phyloP scores from a whole-genome alignment of 768 basidiomycete genomes.

The Pleurotus giganteus region DNA sequence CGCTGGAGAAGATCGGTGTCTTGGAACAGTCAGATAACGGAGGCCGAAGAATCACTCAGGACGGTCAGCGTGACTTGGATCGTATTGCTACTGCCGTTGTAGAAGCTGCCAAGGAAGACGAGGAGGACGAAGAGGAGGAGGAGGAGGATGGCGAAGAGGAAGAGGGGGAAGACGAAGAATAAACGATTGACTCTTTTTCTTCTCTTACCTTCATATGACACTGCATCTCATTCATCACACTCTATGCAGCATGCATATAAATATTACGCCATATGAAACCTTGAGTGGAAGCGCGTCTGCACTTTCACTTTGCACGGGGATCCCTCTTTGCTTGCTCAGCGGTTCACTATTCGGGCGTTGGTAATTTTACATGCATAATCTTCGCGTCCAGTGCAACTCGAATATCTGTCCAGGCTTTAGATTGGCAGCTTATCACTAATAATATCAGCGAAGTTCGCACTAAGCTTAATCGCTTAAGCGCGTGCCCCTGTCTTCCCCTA shows the following conservation, averaged over 20 bases:
- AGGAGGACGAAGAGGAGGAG: constrained; percentile 73
- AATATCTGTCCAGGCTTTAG: too few species aligned
- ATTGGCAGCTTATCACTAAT: too few species aligned
- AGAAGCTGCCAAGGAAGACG: constrained; percentile 72
- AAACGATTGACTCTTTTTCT: background rate
- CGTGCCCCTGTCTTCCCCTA: too few species aligned
- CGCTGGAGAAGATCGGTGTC: constrained; percentile 98
- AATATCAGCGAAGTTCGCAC: too few species aligned
- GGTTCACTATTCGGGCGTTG: too few species aligned
- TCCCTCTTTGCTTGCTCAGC: too few species aligned
- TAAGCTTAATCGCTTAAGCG: too few species aligned
- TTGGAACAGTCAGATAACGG: constrained; percentile 92
- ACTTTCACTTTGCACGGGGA: too few species aligned
- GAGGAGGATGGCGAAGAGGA: constrained; percentile 64
- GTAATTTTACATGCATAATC: too few species aligned
- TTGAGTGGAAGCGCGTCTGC: background rate
- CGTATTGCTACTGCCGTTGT: constrained; percentile 90
- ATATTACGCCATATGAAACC: background rate
- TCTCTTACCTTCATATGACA: constrained; percentile 1
- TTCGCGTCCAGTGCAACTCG: too few species aligned
- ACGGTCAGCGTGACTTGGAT: constrained; percentile 94
- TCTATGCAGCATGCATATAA: constrained; percentile 10
- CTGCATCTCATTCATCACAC: constrained; percentile 5
- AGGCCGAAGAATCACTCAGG: constrained; percentile 94
- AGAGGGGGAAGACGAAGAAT: constrained; percentile 44